Conservation (phyloP, 1,284 basidiomycete genomes). For the Nidula niveotomentosa region DNA sequence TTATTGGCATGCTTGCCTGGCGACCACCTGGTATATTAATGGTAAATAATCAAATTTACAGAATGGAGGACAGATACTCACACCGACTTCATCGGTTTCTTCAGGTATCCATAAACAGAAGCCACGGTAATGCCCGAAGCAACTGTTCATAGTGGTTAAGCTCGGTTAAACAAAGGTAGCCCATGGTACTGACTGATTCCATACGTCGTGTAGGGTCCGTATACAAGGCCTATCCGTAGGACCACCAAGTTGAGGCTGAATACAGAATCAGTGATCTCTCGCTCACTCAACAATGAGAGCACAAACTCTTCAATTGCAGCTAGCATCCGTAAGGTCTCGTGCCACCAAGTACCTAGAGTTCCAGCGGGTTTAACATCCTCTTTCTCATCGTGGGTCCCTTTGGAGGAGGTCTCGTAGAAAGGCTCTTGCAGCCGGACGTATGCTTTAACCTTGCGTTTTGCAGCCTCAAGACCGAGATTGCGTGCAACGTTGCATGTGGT, state of each 20-base stretch:
- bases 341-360: slow-evolving; percentile 85
- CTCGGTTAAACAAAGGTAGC: not conserved
- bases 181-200: slow-evolving; percentile 50
- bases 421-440: slow-evolving; percentile 82
- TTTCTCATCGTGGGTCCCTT: slow-evolving; percentile 68
- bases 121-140: slow-evolving; percentile 73
- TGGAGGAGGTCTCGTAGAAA: slow-evolving; percentile 79
- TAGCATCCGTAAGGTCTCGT: slow-evolving; percentile 78
- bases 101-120: slow-evolving; percentile 82
- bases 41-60: slow-evolving; percentile 6
- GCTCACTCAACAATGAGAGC: not conserved
- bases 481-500: slow-evolving; percentile 75
- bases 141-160: slow-evolving; percentile 31
- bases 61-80: slow-evolving; percentile 33
- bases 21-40: slow-evolving; percentile 51
- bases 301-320: slow-evolving; percentile 72
- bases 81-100: slow-evolving; percentile 87
- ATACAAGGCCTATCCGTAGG: slow-evolving; percentile 68
- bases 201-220: slow-evolving; percentile 75
- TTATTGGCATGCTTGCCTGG: slow-evolving; percentile 80
- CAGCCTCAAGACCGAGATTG: slow-evolving; percentile 68
- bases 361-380: slow-evolving; percentile 76
- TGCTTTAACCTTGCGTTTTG: slow-evolving; percentile 65
- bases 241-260: slow-evolving; percentile 79
- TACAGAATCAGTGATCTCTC: not conserved